Percentiles rank a stretch among this genome's conserved stretches.
These are phyloP conservation scores for Pontederia paniculata DNA, from an alignment of 176 grass and related monocot species.

Conservation along the genomic window DNA sequence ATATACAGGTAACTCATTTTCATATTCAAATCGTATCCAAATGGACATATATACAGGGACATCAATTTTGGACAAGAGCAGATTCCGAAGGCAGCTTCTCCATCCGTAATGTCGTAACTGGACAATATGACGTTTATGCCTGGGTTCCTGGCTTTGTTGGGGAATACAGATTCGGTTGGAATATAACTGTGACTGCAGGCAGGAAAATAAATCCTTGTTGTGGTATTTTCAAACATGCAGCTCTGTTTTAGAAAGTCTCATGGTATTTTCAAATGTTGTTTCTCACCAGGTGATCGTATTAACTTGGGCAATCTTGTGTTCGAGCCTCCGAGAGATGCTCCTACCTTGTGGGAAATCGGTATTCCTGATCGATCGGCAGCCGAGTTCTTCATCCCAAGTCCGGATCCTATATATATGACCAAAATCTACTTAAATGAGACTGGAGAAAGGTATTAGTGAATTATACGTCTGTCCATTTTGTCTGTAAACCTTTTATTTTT, in stretches of 20 bases:
- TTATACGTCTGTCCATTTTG: neutral
- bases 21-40: no score
- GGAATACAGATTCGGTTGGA: slow-evolving; percentile 53
- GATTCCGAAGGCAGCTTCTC: slow-evolving; percentile 55
- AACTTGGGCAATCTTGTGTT: slow-evolving; percentile 59
- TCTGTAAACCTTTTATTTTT: no score
- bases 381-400: slow-evolving; percentile 72
- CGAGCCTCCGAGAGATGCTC: slow-evolving; percentile 69
- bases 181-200: slow-evolving; percentile 51
- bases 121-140: slow-evolving; percentile 64
- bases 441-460: slow-evolving; percentile 22
- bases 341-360: no score
- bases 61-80: no score
- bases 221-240: slow-evolving; percentile 3
- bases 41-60: slow-evolving; percentile 63
- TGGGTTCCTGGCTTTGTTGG: slow-evolving; percentile 79
- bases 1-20: no score
- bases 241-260: neutral
- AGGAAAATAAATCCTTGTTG: slow-evolving; percentile 12
- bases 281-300: slow-evolving; percentile 39
- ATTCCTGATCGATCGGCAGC: no score
- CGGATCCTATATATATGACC: slow-evolving; percentile 58
- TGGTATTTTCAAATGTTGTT: no score
- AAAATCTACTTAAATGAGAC: slow-evolving; percentile 57
- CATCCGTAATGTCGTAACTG: slow-evolving; percentile 57